Evolutionary conservation across 768 basidiomycete genomes (phyloP), one percentile per base, ranked within the genome.

Genomic region (Albatrellus ellisii): DNA sequence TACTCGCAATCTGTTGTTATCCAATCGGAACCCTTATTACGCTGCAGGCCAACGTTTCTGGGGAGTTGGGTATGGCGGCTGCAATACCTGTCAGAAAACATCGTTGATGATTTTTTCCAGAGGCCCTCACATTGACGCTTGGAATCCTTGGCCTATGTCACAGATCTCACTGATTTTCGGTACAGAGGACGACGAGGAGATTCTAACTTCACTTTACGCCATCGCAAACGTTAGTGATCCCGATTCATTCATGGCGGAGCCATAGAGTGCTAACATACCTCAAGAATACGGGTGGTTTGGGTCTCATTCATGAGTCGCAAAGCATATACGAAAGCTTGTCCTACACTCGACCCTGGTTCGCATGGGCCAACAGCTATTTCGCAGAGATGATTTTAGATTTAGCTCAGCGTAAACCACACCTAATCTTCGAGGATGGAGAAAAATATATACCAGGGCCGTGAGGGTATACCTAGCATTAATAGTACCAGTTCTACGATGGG

Each of bases 71-170:
- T 83, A 52, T 39, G 73, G 59, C 0, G 6, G 11, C 3, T 32
- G 22, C 15, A 43, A 12, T 39, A 25, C 1, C 21, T 17, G n/a
- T 10, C n/a, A 15, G 24, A 10, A n/a, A 4, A 26, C 6, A 42
- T 29, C 12, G 33, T 22, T 44, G 24, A 29, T 27, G 24, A 25
- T 49, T 26, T 2, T 18, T 14, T 25, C 11, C 15, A 84, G 82
- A 25, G 82, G 83, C 4, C 83, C 83, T 26, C 83, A 87, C 57
- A 72, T 79, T 37, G 72, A 75, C 52, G 69, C 72, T 8, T 79
- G 72, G 72, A 67, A 81, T 55, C 81, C 81, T 35, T 86, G 84
- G 84, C 84, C 83, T 2, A 87, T 87, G 84, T 79, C 82, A 18
- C 79, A 76, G 41, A 74, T 87, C 32, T 74, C 74, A 20, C 71